Evolutionary conservation across 768 basidiomycete genomes (phyloP), one percentile per base, ranked within the genome.

Genomic region (Calocybe cyanea): DNA sequence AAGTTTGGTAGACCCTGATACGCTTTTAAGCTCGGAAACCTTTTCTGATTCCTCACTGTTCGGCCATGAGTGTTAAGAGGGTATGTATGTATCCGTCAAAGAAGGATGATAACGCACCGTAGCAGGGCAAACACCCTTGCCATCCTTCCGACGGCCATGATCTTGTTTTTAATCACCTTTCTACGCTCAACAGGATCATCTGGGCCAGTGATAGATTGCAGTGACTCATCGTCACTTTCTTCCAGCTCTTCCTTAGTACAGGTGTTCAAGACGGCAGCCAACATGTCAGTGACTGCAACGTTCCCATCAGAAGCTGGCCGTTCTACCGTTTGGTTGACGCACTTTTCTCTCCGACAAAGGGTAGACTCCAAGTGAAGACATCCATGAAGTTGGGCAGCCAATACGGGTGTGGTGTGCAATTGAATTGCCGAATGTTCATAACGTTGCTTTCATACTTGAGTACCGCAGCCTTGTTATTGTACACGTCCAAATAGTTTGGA

Each of bases 301-400:
- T 18, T 20, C 35, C 7, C 10, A 19, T 38, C 38, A 31, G 41
- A 36, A 21, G 4, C 48, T 11, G 41, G 30, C 24, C 15, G 30
- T 3, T 15, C 35, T 38, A 41, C 23, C 31, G 44, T 48, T 41
- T 17, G 37, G 40, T 24, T 18, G 11, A 72, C 80, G 53, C 56
- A 92, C 95, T 98, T 70, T 99, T 98, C 66, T 94, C 89, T 52
- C 94, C 96, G 6, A 99, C 96, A 59, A 98, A 98, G 0, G 96
- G 96, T 48, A 99, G 66, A 72, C 87, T 90, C 96, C 96, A 99
- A 0, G 96, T 97, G 62, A 99, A 99, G 18, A 94, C 94, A 57
- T 98, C 95, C 94, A 98, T 97, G 60, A 99, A 99, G 66, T 99
- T 99, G 3, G 96, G 96, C 43, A 99, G 71, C 95, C 95, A 98